Evolutionary conservation across 176 grass and related monocot genomes (phyloP).

Genomic region (Poa pratensis): DNA sequence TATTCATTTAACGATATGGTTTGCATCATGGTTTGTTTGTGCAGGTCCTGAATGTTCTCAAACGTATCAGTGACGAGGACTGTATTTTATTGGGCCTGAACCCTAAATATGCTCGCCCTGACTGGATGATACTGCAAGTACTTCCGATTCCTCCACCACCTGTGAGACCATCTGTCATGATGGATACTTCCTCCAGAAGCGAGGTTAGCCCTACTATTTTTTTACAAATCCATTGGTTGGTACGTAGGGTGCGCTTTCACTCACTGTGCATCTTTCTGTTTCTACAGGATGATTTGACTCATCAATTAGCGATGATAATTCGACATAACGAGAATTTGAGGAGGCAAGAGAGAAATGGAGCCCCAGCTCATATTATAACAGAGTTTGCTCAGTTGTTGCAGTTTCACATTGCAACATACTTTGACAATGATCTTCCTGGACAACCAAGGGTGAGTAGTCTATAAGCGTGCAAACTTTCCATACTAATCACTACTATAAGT

Average conservation of each 20-base stretch:
- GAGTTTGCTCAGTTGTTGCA: constrained; percentile 98
- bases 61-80: constrained; percentile 95
- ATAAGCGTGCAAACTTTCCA: neutral
- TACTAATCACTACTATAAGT: constrained; percentile 1
- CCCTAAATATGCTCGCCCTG: constrained; percentile 95
- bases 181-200: constrained; percentile 99
- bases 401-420: constrained; percentile 98
- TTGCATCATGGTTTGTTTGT: constrained; percentile 21
- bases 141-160: constrained; percentile 96
- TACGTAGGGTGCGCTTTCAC: constrained; percentile 18
- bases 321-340: constrained; percentile 97
- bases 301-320: constrained; percentile 99
- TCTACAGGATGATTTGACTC: constrained; percentile 93
- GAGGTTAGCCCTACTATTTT: constrained; percentile 57
- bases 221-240: neutral
- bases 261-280: neutral
- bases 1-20: constrained; percentile 30
- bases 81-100: constrained; percentile 85
- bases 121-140: constrained; percentile 99
- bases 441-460: constrained; percentile 70
- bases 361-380: constrained; percentile 97
- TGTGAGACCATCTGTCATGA: constrained; percentile 99
- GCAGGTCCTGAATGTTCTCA: constrained; percentile 96
- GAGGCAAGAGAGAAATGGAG: constrained; percentile 94
- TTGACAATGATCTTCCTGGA: constrained; percentile 97